These are phyloP conservation scores for Rutstroemia sydowiana DNA, from an alignment of 2,329 filamentous ascomycete genomes.

Conservation along the genomic window DNA sequence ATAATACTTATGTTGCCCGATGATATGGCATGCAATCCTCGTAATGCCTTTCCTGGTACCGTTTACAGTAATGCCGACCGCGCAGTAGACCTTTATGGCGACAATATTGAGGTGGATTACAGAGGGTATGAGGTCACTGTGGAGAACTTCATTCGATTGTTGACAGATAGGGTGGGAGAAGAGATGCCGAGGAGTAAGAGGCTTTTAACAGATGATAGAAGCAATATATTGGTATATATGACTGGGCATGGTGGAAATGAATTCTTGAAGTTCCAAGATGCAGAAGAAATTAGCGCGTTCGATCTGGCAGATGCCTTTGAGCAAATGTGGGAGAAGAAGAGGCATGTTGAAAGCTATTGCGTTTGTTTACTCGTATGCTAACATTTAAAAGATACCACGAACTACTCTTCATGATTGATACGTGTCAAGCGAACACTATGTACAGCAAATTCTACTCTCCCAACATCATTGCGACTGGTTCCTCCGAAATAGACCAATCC, in stretches of 20 bases:
- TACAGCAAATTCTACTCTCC: slow-evolving; percentile 97
- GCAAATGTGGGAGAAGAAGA: slow-evolving; percentile 99
- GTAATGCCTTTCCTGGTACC: slow-evolving; percentile 94
- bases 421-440: slow-evolving; percentile 98
- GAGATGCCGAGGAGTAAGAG: slow-evolving; percentile 94
- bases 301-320: slow-evolving; percentile 96
- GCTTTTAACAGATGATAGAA: slow-evolving; percentile 86
- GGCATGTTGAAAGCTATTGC: slow-evolving; percentile 37
- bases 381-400: slow-evolving; percentile 68
- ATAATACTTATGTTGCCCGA: slow-evolving; percentile 99
- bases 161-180: slow-evolving; percentile 90
- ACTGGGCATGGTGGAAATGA: slow-evolving; percentile 96
- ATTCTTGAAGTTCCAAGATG: slow-evolving; percentile 97
- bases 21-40: slow-evolving; percentile 98
- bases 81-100: slow-evolving; percentile 90
- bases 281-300: slow-evolving; percentile 93
- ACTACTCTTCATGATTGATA: slow-evolving; percentile 99
- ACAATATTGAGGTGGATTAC: slow-evolving; percentile 99
- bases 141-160: slow-evolving; percentile 92
- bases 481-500: slow-evolving; percentile 88
- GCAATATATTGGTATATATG: slow-evolving; percentile 98
- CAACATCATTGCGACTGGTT: slow-evolving; percentile 97
- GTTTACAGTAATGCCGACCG: slow-evolving; percentile 98
- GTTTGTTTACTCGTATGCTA: not conserved
- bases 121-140: slow-evolving; percentile 97